Conservation (phyloP, 2,329 filamentous ascomycete genomes). For the Phialemoniopsis sp. region DNA sequence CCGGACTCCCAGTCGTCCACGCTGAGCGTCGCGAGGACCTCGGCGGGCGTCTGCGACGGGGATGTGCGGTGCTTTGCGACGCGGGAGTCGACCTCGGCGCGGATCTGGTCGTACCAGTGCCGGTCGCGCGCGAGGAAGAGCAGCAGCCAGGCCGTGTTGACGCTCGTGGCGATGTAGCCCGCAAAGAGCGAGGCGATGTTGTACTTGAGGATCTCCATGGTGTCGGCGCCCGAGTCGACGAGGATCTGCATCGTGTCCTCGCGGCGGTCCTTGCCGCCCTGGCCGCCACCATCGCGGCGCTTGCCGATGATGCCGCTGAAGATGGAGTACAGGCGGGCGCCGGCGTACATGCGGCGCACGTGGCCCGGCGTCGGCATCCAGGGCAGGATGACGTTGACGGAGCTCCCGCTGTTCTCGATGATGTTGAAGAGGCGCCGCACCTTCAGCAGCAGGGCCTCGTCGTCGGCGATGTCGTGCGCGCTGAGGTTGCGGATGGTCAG, state of each 20-base stretch:
- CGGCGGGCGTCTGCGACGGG: slow-evolving; percentile 20
- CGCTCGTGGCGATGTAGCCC: slow-evolving; percentile 50
- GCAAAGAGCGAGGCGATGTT: slow-evolving; percentile 49
- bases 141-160: slow-evolving; percentile 50
- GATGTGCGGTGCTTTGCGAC: slow-evolving; percentile 33
- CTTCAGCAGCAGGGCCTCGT: slow-evolving; percentile 32
- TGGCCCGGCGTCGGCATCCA: slow-evolving; percentile 41
- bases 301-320: slow-evolving; percentile 43
- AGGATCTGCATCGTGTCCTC: slow-evolving; percentile 49
- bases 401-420: slow-evolving; percentile 38
- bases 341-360: slow-evolving; percentile 36
- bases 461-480: slow-evolving; percentile 46
- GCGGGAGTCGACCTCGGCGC: slow-evolving; percentile 39
- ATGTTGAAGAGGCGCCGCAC: slow-evolving; percentile 39
- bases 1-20: slow-evolving; percentile 51
- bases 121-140: slow-evolving; percentile 41
- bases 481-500: slow-evolving; percentile 53
- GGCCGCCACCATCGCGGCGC: slow-evolving; percentile 33
- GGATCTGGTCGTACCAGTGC: slow-evolving; percentile 39
- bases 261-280: too few species aligned
- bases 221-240: slow-evolving; percentile 42
- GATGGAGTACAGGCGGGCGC: slow-evolving; percentile 42
- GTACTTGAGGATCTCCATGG: slow-evolving; percentile 31
- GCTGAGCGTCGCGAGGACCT: slow-evolving; percentile 36
- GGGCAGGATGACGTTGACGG: slow-evolving; percentile 45